A percentile compares a stretch with the other conserved stretches of the same genome.
phyloP scores from a whole-genome alignment of 2,329 filamentous ascomycete species.

The Coleophoma eucalyptorum region DNA sequence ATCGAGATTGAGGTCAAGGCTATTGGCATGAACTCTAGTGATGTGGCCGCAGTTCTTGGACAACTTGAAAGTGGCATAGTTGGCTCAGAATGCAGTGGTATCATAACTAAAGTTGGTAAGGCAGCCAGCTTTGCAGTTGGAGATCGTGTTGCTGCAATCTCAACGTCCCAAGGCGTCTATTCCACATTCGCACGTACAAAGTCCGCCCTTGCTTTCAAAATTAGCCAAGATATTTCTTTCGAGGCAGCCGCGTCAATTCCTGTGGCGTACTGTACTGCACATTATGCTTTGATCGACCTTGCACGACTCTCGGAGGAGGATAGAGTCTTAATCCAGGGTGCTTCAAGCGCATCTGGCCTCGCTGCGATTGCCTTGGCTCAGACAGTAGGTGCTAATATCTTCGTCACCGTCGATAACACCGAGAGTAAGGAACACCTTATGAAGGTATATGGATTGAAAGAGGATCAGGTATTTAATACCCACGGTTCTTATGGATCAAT shows the following conservation, averaged over 20 bases:
- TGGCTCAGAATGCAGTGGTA: constrained; percentile 31
- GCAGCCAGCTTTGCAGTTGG: constrained; percentile 22
- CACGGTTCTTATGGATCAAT: constrained; percentile 17
- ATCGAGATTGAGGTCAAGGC: constrained; percentile 27
- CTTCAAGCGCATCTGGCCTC: constrained; percentile 27
- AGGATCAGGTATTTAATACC: constrained; percentile 15
- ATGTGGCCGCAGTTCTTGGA: constrained; percentile 28
- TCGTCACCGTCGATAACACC: constrained; percentile 19
- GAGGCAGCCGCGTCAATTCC: constrained; percentile 21
- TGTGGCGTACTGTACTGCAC: constrained; percentile 20
- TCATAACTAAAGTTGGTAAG: constrained; percentile 27
- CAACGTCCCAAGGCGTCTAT: constrained; percentile 16
- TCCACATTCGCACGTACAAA: constrained; percentile 18
- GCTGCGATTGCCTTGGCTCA: constrained; percentile 30
- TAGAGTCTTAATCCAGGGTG: constrained; percentile 30
- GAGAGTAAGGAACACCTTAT: constrained; percentile 18
- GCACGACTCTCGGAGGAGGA: constrained; percentile 21
- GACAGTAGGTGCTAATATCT: constrained; percentile 18
- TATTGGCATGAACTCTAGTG: constrained; percentile 22
- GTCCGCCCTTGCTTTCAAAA: constrained; percentile 12
- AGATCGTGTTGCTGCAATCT: constrained; percentile 26
- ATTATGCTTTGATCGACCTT: constrained; percentile 20
- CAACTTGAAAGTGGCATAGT: constrained; percentile 25
- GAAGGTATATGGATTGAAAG: constrained; percentile 10
- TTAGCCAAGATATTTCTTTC: constrained; percentile 15